These are phyloP conservation scores for Pseudomicrostroma phylloplanum DNA, from an alignment of 1,284 basidiomycete genomes.

Conservation along the genomic window DNA sequence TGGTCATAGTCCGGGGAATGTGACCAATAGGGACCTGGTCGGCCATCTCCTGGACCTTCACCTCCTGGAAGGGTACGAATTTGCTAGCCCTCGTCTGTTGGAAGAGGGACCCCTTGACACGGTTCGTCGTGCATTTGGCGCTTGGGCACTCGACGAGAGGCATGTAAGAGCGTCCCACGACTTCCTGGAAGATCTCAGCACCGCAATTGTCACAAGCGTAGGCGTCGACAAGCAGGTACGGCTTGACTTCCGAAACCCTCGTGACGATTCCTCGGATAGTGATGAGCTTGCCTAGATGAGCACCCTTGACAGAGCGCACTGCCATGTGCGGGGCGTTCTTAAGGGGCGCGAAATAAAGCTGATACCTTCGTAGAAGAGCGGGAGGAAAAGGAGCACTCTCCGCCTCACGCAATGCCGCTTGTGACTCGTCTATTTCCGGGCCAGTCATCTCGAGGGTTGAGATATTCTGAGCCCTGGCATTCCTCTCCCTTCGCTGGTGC, in stretches of 20 bases:
- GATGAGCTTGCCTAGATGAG: slow-evolving; percentile 81
- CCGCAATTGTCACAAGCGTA: slow-evolving; percentile 98
- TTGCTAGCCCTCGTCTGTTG: slow-evolving; percentile 97
- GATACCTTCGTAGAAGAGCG: slow-evolving; percentile 85
- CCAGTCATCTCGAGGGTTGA: slow-evolving; percentile 5
- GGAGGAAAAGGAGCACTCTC: slow-evolving; percentile 57
- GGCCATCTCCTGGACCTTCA: slow-evolving; percentile 99
- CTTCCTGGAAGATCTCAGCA: slow-evolving; percentile 96
- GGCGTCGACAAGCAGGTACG: slow-evolving; percentile 90
- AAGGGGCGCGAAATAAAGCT: slow-evolving; percentile 70
- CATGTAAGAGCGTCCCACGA: slow-evolving; percentile 83
- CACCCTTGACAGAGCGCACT: slow-evolving; percentile 80
- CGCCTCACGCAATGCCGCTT: slow-evolving; percentile 6
- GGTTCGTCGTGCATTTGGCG: slow-evolving; percentile 73
- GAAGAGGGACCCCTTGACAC: slow-evolving; percentile 81
- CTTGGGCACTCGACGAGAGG: slow-evolving; percentile 72
- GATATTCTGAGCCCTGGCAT: slow-evolving; percentile 62
- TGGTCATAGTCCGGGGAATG: slow-evolving; percentile 94
- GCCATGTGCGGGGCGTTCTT: slow-evolving; percentile 58
- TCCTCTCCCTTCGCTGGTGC: slow-evolving; percentile 82
- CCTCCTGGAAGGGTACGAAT: slow-evolving; percentile 96
- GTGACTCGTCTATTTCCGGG: slow-evolving; percentile 11
- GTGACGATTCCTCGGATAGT: slow-evolving; percentile 96
- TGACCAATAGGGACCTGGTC: slow-evolving; percentile 99
- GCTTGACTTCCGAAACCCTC: slow-evolving; percentile 97